A percentile compares a stretch with the other conserved stretches of the same genome.
Conservation (phyloP, 129 eudicot species). For the Pulicaria dysenterica region DNA sequence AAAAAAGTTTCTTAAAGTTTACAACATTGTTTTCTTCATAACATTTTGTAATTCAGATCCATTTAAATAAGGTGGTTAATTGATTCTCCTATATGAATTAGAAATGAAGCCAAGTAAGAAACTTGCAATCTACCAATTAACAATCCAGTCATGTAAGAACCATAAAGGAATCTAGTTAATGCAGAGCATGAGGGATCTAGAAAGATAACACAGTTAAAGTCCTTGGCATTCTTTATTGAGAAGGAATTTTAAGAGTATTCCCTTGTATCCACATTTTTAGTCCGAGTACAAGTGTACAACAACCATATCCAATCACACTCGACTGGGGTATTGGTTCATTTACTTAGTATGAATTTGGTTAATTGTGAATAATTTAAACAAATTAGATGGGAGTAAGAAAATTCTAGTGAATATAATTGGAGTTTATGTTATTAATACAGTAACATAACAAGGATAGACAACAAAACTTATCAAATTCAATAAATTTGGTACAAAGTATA, state of each 20-base stretch:
- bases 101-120: not conserved
- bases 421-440: not conserved
- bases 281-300: not conserved
- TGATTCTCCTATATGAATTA: not conserved
- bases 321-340: too few relatives aligned
- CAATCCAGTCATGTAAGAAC: not conserved
- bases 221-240: not conserved
- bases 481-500: not conserved
- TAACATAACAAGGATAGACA: not conserved
- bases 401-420: not conserved
- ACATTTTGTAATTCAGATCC: not conserved
- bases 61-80: not conserved
- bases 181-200: not conserved
- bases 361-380: not conserved
- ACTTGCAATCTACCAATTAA: not conserved
- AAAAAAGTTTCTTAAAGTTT: not conserved
- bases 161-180: not conserved
- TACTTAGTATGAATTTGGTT: not conserved
- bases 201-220: not conserved
- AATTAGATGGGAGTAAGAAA: not conserved
- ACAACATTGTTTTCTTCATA: not conserved
- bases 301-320: too few relatives aligned
- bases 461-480: not conserved
- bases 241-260: not conserved
- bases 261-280: not conserved